phyloP scores from a whole-genome alignment of 2,329 filamentous ascomycete genomes.

The Ophioceras dolichostomum region DNA sequence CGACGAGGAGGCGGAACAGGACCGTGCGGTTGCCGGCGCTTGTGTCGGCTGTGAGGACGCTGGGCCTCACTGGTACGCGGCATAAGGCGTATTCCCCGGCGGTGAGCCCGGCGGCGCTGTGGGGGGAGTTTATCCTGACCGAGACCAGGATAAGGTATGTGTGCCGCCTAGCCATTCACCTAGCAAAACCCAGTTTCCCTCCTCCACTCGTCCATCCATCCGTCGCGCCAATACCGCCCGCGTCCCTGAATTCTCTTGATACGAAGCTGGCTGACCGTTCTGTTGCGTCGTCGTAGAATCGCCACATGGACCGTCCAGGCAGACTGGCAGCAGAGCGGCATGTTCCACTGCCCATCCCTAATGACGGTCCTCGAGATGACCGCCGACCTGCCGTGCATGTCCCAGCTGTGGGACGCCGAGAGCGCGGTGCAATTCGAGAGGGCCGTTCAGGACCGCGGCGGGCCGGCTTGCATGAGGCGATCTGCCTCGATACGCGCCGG shows the following conservation, averaged over 20 bases:
- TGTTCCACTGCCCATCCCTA: constrained; percentile 11
- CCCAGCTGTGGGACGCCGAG: constrained; percentile 13
- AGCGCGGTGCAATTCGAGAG: constrained; percentile 9
- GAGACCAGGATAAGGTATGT: constrained; percentile 1
- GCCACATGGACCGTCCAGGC: constrained; percentile 11
- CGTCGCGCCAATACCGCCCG: too few relatives aligned
- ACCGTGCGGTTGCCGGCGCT: constrained; percentile 9
- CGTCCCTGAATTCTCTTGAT: too few relatives aligned
- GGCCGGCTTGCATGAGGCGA: neutral
- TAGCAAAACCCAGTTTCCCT: too few relatives aligned
- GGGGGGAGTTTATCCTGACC: neutral
- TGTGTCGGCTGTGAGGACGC: constrained; percentile 7
- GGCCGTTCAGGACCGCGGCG: neutral
- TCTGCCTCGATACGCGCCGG: neutral
- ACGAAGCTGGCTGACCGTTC: too few relatives aligned
- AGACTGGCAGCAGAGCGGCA: constrained; percentile 16
- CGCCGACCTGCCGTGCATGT: constrained; percentile 12
- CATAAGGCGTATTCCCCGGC: neutral
- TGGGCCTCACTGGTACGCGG: constrained; percentile 3
- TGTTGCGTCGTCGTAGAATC: too few relatives aligned
- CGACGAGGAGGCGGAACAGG: constrained; percentile 6
- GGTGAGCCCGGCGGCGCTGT: neutral
- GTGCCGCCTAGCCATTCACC: too few relatives aligned
- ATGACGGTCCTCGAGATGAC: constrained; percentile 13
- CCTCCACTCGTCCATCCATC: too few relatives aligned